Conservation (phyloP, 2,329 filamentous ascomycete species). For the Botryosphaeria dothidea region DNA sequence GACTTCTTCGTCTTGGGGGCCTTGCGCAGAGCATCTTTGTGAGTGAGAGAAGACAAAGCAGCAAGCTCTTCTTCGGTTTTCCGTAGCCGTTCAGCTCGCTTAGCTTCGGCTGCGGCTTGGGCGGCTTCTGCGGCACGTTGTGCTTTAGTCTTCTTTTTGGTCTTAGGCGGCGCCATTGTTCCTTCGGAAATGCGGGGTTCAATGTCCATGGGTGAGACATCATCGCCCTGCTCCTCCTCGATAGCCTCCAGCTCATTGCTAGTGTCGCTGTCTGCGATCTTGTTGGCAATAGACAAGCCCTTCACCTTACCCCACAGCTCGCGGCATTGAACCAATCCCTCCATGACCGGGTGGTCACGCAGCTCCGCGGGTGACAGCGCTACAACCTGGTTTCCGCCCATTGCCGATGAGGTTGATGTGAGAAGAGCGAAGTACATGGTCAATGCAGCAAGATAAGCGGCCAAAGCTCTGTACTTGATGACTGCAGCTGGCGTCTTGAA, state of each 20-base stretch:
- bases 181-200: constrained; percentile 30
- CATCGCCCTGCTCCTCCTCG: constrained; percentile 30
- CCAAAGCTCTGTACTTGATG: constrained; percentile 76
- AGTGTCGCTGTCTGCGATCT: constrained; percentile 35
- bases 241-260: constrained; percentile 37
- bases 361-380: constrained; percentile 76
- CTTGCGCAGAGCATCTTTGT: constrained; percentile 48
- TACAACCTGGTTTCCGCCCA: constrained; percentile 50
- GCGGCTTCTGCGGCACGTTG: constrained; percentile 54
- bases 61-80: constrained; percentile 71
- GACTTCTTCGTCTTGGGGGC: constrained; percentile 48
- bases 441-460: constrained; percentile 82
- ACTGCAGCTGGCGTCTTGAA: constrained; percentile 37
- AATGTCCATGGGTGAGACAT: constrained; percentile 22
- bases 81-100: constrained; percentile 54
- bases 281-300: constrained; percentile 57
- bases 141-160: constrained; percentile 49
- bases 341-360: constrained; percentile 89
- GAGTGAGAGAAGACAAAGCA: constrained; percentile 66
- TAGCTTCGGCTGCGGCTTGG: constrained; percentile 55
- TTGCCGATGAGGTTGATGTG: constrained; percentile 68
- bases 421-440: constrained; percentile 94
- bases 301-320: constrained; percentile 78
- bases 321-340: constrained; percentile 75
- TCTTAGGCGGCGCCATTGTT: constrained; percentile 30